Conservation (phyloP, 495 filamentous ascomycete species). For the Penicillium psychrofluorescens region DNA sequence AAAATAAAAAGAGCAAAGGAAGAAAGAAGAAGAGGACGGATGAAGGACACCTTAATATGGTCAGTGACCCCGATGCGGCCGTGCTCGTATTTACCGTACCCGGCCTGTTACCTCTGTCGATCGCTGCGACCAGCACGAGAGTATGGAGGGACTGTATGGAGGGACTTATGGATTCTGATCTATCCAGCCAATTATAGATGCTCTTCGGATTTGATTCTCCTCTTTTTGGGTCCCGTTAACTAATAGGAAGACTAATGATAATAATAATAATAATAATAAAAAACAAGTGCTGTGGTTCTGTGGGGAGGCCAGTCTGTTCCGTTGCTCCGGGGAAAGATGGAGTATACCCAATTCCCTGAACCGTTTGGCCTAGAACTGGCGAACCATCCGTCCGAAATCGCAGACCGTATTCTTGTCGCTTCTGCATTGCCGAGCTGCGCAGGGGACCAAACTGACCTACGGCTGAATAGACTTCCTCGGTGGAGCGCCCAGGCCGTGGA, state of each 20-base stretch:
- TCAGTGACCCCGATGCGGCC: background rate
- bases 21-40: slow-evolving; percentile 1
- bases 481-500: too few relatives aligned
- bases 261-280: too few relatives aligned
- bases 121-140: too few relatives aligned
- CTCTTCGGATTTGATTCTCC: background rate
- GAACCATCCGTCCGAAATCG: background rate
- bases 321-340: slow-evolving; percentile 35
- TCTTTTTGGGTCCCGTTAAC: background rate
- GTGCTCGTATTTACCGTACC: slow-evolving; percentile 2
- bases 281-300: slow-evolving; percentile 33
- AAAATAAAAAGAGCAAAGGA: slow-evolving; percentile 1
- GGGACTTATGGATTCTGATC: too few relatives aligned
- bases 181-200: background rate
- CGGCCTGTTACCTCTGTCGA: too few relatives aligned
- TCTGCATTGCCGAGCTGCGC: too few relatives aligned
- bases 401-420: background rate
- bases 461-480: too few relatives aligned
- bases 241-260: too few relatives aligned
- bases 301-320: slow-evolving; percentile 29
- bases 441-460: too few relatives aligned
- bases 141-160: too few relatives aligned
- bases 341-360: background rate
- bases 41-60: slow-evolving; percentile 3
- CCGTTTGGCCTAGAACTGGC: background rate